These are phyloP conservation scores for Yamadazyma laniorum DNA, from an alignment of 805 yeast species.

Conservation along the genomic window DNA sequence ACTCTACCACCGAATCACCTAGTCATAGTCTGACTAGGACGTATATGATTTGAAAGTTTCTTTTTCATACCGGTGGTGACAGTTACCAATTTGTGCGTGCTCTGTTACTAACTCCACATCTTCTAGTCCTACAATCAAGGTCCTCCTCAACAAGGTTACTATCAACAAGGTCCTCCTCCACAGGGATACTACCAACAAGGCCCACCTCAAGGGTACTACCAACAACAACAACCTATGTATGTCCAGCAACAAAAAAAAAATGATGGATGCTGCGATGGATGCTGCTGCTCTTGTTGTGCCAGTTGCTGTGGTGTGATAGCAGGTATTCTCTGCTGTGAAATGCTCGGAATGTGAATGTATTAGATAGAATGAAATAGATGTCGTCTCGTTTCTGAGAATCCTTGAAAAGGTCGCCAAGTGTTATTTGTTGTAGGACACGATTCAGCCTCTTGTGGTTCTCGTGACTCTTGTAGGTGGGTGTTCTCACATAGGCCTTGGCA, in stretches of 20 bases:
- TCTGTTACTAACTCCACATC: no score
- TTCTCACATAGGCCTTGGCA: no score
- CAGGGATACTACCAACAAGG: slow-evolving; percentile 18
- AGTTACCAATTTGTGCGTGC: no score
- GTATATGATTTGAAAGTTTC: no score
- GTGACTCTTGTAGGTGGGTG: no score
- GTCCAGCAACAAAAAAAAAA: slow-evolving; percentile 38
- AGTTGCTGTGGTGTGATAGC: slow-evolving; percentile 36
- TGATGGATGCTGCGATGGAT: slow-evolving; percentile 26
- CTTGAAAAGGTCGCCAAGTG: no score
- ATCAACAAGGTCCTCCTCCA: slow-evolving; percentile 25
- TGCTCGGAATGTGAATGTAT: slow-evolving; percentile 18
- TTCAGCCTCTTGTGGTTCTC: no score
- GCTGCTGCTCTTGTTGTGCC: slow-evolving; percentile 28
- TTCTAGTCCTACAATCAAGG: slow-evolving; percentile 8
- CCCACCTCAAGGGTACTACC: slow-evolving; percentile 32
- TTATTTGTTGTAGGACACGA: no score
- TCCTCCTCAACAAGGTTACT: slow-evolving; percentile 14
- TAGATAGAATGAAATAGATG: background rate
- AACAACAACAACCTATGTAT: slow-evolving; percentile 44
- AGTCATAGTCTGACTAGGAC: no score
- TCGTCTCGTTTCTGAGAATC: no score
- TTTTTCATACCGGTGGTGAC: no score
- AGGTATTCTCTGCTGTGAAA: slow-evolving; percentile 32
- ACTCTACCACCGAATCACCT: no score